Evolutionary conservation across 768 basidiomycete species (phyloP).

Genomic region (Tremella mesenterica): DNA sequence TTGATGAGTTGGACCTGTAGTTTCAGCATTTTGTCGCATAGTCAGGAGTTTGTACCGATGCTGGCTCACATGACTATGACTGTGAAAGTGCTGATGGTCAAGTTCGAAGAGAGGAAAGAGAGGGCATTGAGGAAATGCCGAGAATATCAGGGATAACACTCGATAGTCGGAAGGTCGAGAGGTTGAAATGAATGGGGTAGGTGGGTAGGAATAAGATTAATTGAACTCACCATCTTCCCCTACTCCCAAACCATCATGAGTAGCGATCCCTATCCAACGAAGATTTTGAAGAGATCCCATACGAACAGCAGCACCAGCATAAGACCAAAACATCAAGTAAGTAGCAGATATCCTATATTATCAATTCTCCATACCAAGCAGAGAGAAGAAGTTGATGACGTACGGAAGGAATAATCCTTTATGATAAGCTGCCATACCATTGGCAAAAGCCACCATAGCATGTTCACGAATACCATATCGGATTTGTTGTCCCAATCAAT

Average conservation of each 20-base stretch:
- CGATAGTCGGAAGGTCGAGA: too few relatives aligned
- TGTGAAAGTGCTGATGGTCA: too few relatives aligned
- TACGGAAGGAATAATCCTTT: conserved; percentile 43
- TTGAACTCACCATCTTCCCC: conserved; percentile 36
- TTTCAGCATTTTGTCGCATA: background rate
- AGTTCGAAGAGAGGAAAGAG: too few relatives aligned
- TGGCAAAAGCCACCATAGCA: conserved; percentile 39
- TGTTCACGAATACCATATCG: conserved; percentile 42
- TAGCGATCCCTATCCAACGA: conserved; percentile 43
- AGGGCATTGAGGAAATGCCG: too few relatives aligned
- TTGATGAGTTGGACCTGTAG: conserved; percentile 39
- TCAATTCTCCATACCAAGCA: background rate
- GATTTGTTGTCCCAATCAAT: conserved; percentile 33
- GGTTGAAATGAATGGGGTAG: too few relatives aligned
- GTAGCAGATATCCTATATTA: conserved; percentile 31
- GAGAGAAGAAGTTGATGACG: conserved; percentile 4
- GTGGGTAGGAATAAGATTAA: background rate
- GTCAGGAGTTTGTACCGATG: background rate
- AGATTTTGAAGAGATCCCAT: conserved; percentile 40
- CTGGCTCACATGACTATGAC: too few relatives aligned
- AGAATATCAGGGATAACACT: too few relatives aligned
- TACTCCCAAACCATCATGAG: conserved; percentile 41
- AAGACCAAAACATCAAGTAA: conserved; percentile 45
- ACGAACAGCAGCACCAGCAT: conserved; percentile 41
- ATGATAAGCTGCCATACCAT: conserved; percentile 41